Base-by-base conservation (phyloP, 805 yeast species). In the Kuraishia floccosa region DNA sequence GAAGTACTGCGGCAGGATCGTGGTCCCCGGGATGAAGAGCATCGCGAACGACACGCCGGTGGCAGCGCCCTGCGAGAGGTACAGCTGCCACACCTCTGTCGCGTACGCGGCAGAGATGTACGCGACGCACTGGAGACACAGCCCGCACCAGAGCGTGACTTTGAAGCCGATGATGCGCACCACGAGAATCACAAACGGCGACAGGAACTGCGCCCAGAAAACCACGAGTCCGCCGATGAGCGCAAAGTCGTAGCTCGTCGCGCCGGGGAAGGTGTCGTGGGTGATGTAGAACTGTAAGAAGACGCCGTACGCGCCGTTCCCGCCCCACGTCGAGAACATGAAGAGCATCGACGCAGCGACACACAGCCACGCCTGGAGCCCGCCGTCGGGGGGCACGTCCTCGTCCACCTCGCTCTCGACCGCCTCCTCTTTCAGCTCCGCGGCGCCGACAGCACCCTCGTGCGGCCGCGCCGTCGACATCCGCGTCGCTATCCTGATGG, bases 281-380 rank as follows among this genome's bases (percentile, higher is more conserved):
- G 64, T 62, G 15, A 73, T 33, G 48, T 73, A 77, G 38, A 54
- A 63, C 2, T 75, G 58, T 26, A 77, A 54, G 39, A 67, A 74
- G 2, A 77, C 66, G 34, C 80, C 81, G 46, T 65, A 77, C 11
- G 72, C 71, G 8, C 64, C 50, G 34, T 72, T 72, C 40, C 73
- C 63, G 6, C 86, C 86, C 84, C 84, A 78, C 17, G 30, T 28
- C 4, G 22, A 14, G 4, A 28, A 14, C n/a, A n/a, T n/a, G n/a
- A n/a, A n/a, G n/a, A n/a, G n/a, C n/a, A n/a, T n/a, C n/a, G n/a
- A n/a, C n/a, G n/a, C n/a, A n/a, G n/a, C n/a, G n/a, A n/a, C n/a
- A n/a, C n/a, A n/a, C n/a, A n/a, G n/a, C n/a, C n/a, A n/a, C n/a
- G n/a, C n/a, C n/a, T n/a, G n/a, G n/a, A n/a, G n/a, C n/a, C n/a